phyloP scores from a whole-genome alignment of 768 basidiomycete genomes.

The Suillus weaverae region DNA sequence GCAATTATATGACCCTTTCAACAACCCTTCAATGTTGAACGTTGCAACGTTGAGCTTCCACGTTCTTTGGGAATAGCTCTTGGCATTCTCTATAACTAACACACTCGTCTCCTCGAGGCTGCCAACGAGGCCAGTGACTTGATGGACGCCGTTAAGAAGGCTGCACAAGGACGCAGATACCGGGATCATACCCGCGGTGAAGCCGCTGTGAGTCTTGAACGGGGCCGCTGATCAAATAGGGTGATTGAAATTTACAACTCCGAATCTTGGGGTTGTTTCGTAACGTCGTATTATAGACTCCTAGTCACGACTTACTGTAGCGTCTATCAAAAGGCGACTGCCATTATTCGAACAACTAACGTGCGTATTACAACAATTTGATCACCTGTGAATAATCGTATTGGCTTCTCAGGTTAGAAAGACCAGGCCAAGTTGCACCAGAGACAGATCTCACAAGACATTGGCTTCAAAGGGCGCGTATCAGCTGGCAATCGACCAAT shows the following conservation, averaged over 20 bases:
- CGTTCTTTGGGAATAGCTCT: conserved; percentile 55
- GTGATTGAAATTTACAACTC: conserved; percentile 34
- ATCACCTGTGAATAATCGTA: not conserved
- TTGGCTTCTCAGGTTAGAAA: not conserved
- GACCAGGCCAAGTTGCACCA: not conserved
- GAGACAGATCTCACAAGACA: not conserved
- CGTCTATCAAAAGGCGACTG: not conserved
- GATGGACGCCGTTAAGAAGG: conserved; percentile 72
- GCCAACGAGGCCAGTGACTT: conserved; percentile 81
- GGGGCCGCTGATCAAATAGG: conserved; percentile 52
- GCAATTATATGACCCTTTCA: not conserved
- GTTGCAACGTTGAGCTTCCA: too few relatives aligned
- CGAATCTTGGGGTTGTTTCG: conserved; percentile 16
- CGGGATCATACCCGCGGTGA: conserved; percentile 55
- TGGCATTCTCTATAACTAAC: conserved; percentile 67
- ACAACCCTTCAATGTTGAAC: too few relatives aligned
- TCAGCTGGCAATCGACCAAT: not conserved
- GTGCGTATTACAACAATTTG: not conserved
- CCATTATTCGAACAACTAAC: not conserved
- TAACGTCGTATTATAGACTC: too few relatives aligned
- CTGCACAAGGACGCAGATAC: conserved; percentile 55
- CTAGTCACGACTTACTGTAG: not conserved
- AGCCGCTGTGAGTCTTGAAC: not conserved
- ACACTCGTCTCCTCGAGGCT: conserved; percentile 58
- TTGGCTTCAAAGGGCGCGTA: conserved; percentile 1